A percentile compares a stretch with the other conserved stretches of the same genome.
phyloP scores from a whole-genome alignment of 1,284 basidiomycete species.

The Entoloma clypeatum region DNA sequence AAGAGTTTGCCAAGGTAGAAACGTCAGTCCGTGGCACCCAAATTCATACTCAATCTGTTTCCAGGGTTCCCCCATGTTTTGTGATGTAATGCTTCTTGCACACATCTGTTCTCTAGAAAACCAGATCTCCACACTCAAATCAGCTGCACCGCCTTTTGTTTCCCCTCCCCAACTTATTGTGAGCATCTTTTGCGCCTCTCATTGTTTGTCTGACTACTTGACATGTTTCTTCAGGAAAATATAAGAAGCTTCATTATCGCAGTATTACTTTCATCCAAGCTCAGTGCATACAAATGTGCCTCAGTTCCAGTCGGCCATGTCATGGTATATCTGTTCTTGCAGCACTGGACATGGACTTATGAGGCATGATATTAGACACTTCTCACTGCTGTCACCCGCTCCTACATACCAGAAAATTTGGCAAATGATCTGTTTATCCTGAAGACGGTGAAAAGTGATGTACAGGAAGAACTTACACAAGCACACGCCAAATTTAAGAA shows the following conservation, averaged over 20 bases:
- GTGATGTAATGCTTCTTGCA: constrained; percentile 3
- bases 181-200: neutral
- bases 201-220: neutral
- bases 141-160: constrained; percentile 4
- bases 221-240: constrained; percentile 8
- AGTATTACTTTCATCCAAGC: constrained; percentile 15
- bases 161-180: constrained; percentile 5
- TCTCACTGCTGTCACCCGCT: too few relatives aligned
- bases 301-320: too few relatives aligned
- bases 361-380: too few relatives aligned
- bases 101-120: constrained; percentile 10
- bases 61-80: neutral
- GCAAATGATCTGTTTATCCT: too few relatives aligned
- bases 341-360: too few relatives aligned
- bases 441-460: too few relatives aligned
- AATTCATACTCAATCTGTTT: neutral
- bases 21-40: neutral
- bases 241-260: constrained; percentile 12
- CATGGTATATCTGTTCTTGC: too few relatives aligned
- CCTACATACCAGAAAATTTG: too few relatives aligned
- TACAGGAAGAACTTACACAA: too few relatives aligned
- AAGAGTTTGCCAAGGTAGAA: constrained; percentile 1
- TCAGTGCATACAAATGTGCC: constrained; percentile 15
- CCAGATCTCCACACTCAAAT: constrained; percentile 6
- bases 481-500: too few relatives aligned